These are phyloP conservation scores for Nakazawaea siamensis DNA, from an alignment of 805 yeast species.

Conservation along the genomic window DNA sequence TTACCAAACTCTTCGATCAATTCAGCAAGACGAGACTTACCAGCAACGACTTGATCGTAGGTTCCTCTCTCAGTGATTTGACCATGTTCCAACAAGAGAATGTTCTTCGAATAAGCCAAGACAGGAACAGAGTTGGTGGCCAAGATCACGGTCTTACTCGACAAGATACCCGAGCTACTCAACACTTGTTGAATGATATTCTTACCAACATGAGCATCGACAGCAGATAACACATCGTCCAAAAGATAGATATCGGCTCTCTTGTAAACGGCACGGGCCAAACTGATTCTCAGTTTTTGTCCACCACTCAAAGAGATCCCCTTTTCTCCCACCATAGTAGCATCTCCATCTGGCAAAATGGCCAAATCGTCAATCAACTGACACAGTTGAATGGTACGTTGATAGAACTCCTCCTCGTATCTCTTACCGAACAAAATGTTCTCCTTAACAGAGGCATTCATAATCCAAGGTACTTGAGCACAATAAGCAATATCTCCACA, in stretches of 20 bases:
- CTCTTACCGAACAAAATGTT: constrained; percentile 87
- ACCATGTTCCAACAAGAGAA: constrained; percentile 49
- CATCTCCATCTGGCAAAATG: constrained; percentile 81
- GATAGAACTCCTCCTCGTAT: constrained; percentile 75
- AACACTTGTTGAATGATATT: constrained; percentile 62
- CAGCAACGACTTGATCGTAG: constrained; percentile 28
- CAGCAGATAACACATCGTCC: constrained; percentile 94
- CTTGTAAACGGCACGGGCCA: constrained; percentile 94
- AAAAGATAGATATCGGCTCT: constrained; percentile 86
- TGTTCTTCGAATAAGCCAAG: constrained; percentile 48
- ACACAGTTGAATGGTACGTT: constrained; percentile 78
- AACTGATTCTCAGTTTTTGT: constrained; percentile 89
- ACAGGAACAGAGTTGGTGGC: constrained; percentile 54
- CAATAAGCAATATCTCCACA: constrained; percentile 51
- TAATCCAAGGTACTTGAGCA: constrained; percentile 86
- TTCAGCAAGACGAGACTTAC: constrained; percentile 21
- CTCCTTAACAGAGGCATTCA: constrained; percentile 89
- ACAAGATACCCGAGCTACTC: constrained; percentile 36
- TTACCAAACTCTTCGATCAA: constrained; percentile 30
- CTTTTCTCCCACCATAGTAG: constrained; percentile 92
- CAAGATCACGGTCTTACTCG: constrained; percentile 43
- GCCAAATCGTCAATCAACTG: constrained; percentile 74
- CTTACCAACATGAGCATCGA: constrained; percentile 93
- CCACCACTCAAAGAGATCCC: constrained; percentile 97
- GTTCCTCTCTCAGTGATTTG: constrained; percentile 49